Evolutionary conservation across 805 yeast genomes (phyloP).

Genomic region (Scheffersomyces stipitis): DNA sequence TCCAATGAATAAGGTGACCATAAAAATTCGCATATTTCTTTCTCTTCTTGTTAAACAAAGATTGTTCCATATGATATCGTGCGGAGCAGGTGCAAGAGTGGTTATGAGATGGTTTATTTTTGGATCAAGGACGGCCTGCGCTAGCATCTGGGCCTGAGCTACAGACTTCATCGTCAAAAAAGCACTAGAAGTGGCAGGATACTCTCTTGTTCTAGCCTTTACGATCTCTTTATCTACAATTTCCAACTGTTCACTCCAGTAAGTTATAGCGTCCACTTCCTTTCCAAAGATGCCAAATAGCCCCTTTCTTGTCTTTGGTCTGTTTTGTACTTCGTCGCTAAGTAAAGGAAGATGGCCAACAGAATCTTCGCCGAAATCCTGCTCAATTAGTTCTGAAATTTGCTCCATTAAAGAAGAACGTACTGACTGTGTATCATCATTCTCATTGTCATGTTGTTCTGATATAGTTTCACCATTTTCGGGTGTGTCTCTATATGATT

Average conservation of each 20-base stretch:
- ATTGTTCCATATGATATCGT: constrained; percentile 91
- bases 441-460: constrained; percentile 4
- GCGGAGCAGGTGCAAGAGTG: constrained; percentile 91
- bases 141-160: constrained; percentile 94
- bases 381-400: constrained; percentile 24
- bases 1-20: constrained; percentile 67
- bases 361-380: constrained; percentile 9
- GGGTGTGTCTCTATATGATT: constrained; percentile 12
- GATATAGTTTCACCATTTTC: too few relatives aligned
- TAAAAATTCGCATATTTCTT: constrained; percentile 60
- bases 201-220: constrained; percentile 64
- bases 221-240: constrained; percentile 69
- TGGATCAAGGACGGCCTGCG: constrained; percentile 93
- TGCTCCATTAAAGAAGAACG: constrained; percentile 24
- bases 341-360: constrained; percentile 21
- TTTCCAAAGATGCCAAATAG: constrained; percentile 64
- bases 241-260: constrained; percentile 66
- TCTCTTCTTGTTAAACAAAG: constrained; percentile 77
- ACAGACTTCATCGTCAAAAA: constrained; percentile 94
- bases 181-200: constrained; percentile 85
- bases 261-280: constrained; percentile 74
- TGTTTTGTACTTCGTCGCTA: constrained; percentile 25
- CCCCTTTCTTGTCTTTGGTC: constrained; percentile 68
- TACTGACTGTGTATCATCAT: constrained; percentile 3
- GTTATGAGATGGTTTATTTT: constrained; percentile 81